A percentile compares a stretch with the other conserved stretches of the same genome.
phyloP scores from a whole-genome alignment of 176 grass and related monocot species.

The Triticum dicoccoides region DNA sequence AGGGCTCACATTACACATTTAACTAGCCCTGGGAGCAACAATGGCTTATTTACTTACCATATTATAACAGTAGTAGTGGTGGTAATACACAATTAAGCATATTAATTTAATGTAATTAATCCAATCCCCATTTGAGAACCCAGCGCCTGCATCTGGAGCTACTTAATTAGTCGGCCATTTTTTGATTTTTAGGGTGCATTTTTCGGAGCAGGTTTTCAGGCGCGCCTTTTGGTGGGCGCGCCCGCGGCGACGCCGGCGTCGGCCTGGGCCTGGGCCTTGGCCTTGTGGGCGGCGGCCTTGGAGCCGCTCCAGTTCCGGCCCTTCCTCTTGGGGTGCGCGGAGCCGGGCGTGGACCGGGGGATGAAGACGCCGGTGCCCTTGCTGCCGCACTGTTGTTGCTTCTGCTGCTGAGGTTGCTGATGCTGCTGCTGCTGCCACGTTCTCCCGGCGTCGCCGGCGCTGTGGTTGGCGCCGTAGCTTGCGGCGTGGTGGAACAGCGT shows the following conservation, averaged over 20 bases:
- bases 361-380: slow-evolving; percentile 74
- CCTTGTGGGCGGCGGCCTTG: slow-evolving; percentile 12
- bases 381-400: slow-evolving; percentile 36
- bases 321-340: slow-evolving; percentile 26
- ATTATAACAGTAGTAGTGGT: slow-evolving; percentile 1
- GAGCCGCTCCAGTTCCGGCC: slow-evolving; percentile 19
- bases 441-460: neutral
- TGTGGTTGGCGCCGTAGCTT: slow-evolving; percentile 20
- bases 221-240: neutral
- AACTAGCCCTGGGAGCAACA: neutral
- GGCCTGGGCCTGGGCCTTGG: neutral
- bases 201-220: neutral
- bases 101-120: slow-evolving; percentile 37
- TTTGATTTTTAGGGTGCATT: slow-evolving; percentile 2
- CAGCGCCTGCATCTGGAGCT: slow-evolving; percentile 33
- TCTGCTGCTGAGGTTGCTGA: neutral
- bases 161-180: slow-evolving; percentile 30
- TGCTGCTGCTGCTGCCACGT: neutral
- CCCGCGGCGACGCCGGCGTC: neutral
- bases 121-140: neutral
- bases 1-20: slow-evolving; percentile 39
- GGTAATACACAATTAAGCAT: slow-evolving; percentile 32
- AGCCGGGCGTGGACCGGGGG: slow-evolving; percentile 40
- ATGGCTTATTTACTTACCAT: slow-evolving; percentile 37
- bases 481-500: slow-evolving; percentile 48